Conservation (phyloP, 2,329 filamentous ascomycete genomes). For the Curvularia sp. region DNA sequence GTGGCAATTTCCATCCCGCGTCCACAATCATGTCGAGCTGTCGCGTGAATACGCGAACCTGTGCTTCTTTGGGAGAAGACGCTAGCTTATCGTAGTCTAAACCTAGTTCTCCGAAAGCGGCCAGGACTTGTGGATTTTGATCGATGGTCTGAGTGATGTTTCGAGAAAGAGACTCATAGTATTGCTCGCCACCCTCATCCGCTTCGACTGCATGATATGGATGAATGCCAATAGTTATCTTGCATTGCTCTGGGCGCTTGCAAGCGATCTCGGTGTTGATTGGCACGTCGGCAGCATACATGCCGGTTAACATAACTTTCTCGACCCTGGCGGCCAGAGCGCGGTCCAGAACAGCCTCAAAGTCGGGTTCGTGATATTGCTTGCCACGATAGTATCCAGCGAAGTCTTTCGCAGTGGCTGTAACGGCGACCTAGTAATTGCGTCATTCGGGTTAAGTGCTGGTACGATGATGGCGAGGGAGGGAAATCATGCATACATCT, state of each 20-base stretch:
- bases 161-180: conserved; percentile 38
- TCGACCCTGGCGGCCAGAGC: conserved; percentile 50
- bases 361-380: conserved; percentile 10
- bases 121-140: conserved; percentile 39
- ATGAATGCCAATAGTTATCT: conserved; percentile 59
- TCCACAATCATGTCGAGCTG: conserved; percentile 54
- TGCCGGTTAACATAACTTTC: conserved; percentile 50
- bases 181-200: conserved; percentile 38
- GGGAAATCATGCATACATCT: conserved; percentile 7
- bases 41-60: conserved; percentile 52
- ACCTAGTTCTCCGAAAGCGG: conserved; percentile 60
- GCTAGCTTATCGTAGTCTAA: conserved; percentile 60
- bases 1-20: conserved; percentile 47
- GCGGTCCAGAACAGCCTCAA: conserved; percentile 10
- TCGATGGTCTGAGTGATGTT: conserved; percentile 31
- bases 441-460: not conserved
- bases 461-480: too few relatives aligned
- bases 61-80: conserved; percentile 53
- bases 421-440: conserved; percentile 39
- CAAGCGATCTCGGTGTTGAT: conserved; percentile 34
- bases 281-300: conserved; percentile 54
- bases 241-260: conserved; percentile 44
- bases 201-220: conserved; percentile 60
- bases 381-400: conserved; percentile 58
- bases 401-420: conserved; percentile 53